phyloP scores from a whole-genome alignment of 768 basidiomycete species.

The Astraeus odoratus region DNA sequence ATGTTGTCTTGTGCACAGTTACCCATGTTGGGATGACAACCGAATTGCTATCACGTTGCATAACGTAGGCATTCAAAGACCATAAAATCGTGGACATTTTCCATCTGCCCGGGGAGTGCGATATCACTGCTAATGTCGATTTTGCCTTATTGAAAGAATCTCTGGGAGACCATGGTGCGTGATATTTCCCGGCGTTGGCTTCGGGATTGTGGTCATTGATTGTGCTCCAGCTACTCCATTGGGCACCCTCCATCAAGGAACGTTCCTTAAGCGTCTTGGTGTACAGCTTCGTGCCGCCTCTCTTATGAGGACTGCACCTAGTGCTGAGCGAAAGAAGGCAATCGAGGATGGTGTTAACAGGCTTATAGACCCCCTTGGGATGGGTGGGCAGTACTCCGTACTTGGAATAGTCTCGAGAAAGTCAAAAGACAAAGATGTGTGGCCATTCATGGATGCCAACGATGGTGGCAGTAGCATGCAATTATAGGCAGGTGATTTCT shows the following conservation, averaged over 20 bases:
- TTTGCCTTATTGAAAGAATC: constrained; percentile 85
- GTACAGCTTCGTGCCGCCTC: constrained; percentile 56
- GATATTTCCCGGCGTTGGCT: neutral
- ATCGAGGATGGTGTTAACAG: constrained; percentile 58
- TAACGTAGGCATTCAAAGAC: constrained; percentile 73
- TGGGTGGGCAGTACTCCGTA: constrained; percentile 86
- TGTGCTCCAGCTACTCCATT: constrained; percentile 36
- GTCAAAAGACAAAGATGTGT: constrained; percentile 12
- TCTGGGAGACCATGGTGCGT: constrained; percentile 55
- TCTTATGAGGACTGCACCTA: constrained; percentile 46
- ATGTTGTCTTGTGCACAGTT: constrained; percentile 23
- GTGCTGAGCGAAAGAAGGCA: constrained; percentile 41
- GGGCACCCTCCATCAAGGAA: constrained; percentile 68
- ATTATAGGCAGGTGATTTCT: neutral
- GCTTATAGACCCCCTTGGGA: constrained; percentile 72
- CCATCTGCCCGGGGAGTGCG: constrained; percentile 77
- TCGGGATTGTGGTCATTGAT: constrained; percentile 3
- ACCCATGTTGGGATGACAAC: neutral
- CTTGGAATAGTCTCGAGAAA: constrained; percentile 45
- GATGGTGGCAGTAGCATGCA: neutral
- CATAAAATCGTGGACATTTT: constrained; percentile 86
- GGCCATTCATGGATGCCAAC: constrained; percentile 24
- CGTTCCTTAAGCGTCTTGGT: constrained; percentile 78
- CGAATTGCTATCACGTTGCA: neutral
- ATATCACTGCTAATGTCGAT: constrained; percentile 96